Evolutionary conservation across 1,284 basidiomycete species (phyloP), one percentile per base, ranked within the genome.

Genomic region (Marasmius oreades): DNA sequence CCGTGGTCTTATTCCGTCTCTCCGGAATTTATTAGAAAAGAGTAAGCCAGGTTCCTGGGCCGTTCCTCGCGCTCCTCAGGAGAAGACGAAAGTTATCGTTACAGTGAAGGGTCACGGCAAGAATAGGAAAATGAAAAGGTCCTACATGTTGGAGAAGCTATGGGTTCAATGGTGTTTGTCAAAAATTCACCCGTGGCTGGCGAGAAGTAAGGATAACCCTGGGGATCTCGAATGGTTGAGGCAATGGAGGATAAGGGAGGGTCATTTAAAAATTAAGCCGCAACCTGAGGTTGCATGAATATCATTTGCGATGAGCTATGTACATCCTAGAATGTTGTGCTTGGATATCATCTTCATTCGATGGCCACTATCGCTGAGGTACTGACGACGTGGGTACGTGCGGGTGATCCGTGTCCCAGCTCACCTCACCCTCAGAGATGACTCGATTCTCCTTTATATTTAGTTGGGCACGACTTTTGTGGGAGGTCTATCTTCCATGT

Each of bases 81-180:
- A 48, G 39, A 42, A 48, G 26, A 18, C 47, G 12, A 59, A 61
- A 56, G 20, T 51, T 28, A 50, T 36, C 28, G 39, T 52, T 11
- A 11, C 36, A 1, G 52, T 37, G 16, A 52, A 52, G 28, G 65
- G 64, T 51, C 64, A 71, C 53, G 64, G 65, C 56, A 58, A 39
- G 22, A 66, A 66, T 56, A 67, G 61, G 48, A 67, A 57, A 6
- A 55, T 73, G 52, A 24, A 52, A 39, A 57, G 60, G 53, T 28
- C 39, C 31, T 7, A 31, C 45, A 14, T 56, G 46, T 73, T 71
- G 61, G 64, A 67, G 33, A 62, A 64, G 46, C 51, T 64, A 22
- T 81, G 75, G 78, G 55, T 73, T 14, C 66, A 71, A 61, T 70
- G 71, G 63, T 67, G 77, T 5, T 65, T 79, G 51, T 67, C 59